Percentiles rank a stretch among this genome's conserved stretches.
Evolutionary conservation across 1,284 basidiomycete genomes (phyloP).

Genomic region (Hypsizygus ulmarius): DNA sequence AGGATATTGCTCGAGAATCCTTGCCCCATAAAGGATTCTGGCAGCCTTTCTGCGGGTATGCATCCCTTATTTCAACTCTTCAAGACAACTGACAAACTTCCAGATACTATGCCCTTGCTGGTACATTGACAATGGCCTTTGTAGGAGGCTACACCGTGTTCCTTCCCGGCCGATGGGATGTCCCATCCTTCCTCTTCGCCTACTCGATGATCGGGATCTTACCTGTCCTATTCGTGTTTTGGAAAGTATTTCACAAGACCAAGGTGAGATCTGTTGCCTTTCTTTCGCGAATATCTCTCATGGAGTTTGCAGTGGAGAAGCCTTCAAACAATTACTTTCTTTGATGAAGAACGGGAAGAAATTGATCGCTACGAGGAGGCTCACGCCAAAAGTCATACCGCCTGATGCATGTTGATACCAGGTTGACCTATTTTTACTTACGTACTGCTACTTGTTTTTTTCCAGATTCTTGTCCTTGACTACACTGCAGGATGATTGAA

Average conservation of each 20-base stretch:
- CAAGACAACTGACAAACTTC: conserved; percentile 7
- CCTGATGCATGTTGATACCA: not conserved
- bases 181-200: conserved; percentile 55
- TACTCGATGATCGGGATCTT: conserved; percentile 55
- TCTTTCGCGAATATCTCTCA: not conserved
- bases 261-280: conserved; percentile 26
- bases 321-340: conserved; percentile 12
- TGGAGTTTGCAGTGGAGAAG: conserved; percentile 11
- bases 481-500: too few relatives aligned
- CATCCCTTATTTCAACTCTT: not conserved
- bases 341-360: conserved; percentile 17
- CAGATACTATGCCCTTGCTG: conserved; percentile 42
- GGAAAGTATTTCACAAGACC: conserved; percentile 60
- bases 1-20: conserved; percentile 58
- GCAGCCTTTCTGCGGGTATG: conserved; percentile 52
- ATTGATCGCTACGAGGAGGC: conserved; percentile 16
- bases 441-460: too few relatives aligned
- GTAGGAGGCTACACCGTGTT: conserved; percentile 54
- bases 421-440: too few relatives aligned
- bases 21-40: conserved; percentile 49
- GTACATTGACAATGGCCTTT: conserved; percentile 51
- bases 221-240: conserved; percentile 50
- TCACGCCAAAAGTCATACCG: not conserved
- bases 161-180: conserved; percentile 53
- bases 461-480: too few relatives aligned